These are phyloP conservation scores for Zizania palustris DNA, from an alignment of 202 grass and related monocot genomes.

Conservation along the genomic window DNA sequence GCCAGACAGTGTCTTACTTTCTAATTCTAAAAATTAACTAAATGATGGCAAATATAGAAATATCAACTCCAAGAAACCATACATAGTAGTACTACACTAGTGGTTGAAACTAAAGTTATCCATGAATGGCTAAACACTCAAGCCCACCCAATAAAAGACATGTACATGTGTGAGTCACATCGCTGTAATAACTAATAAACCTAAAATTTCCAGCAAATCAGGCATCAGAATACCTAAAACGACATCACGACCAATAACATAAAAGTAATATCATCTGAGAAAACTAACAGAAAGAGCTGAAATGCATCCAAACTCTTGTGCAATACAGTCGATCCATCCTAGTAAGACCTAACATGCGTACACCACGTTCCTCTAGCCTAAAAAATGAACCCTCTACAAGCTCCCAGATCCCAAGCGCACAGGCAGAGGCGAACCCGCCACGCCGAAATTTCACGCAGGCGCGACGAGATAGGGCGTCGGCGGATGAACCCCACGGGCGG, in stretches of 20 bases:
- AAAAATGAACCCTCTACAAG: constrained; percentile 22
- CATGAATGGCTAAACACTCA: constrained; percentile 2
- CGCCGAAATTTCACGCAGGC: constrained; percentile 20
- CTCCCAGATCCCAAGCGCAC: constrained; percentile 45
- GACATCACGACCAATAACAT: constrained; percentile 3
- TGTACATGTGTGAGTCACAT: background rate
- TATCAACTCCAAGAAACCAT: background rate
- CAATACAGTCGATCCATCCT: constrained; percentile 5
- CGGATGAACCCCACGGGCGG: background rate
- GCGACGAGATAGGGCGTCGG: constrained; percentile 33
- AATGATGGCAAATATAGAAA: background rate
- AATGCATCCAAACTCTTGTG: background rate
- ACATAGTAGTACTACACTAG: background rate
- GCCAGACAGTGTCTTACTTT: background rate
- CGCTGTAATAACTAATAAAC: background rate
- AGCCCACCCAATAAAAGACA: background rate
- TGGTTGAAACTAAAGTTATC: constrained; percentile 1
- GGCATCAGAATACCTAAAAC: constrained; percentile 23
- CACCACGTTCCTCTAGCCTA: constrained; percentile 27
- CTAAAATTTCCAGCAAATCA: constrained; percentile 22
- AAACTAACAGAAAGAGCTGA: constrained; percentile 22
- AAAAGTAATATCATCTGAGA: background rate
- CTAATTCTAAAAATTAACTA: constrained; percentile 3
- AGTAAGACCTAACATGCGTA: background rate
- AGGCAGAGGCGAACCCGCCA: background rate